These are phyloP conservation scores for Pseudogymnoascus pannorum DNA, from an alignment of 2,329 filamentous ascomycete species.

Conservation along the genomic window DNA sequence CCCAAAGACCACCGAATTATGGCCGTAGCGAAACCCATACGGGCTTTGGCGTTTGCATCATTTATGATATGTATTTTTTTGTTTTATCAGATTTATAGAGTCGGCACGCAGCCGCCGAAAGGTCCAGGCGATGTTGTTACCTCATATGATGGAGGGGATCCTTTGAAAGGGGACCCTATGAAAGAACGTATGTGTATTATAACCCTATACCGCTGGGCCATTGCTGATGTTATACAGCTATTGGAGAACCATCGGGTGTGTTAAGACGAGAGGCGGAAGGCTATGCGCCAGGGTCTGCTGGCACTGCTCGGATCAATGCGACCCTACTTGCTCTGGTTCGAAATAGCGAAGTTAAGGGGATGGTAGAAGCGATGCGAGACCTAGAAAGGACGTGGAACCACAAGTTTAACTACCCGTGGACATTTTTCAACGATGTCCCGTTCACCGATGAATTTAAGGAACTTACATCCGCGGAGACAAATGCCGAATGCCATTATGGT, in stretches of 20 bases:
- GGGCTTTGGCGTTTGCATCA: conserved; percentile 66
- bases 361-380: conserved; percentile 83
- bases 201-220: conserved; percentile 8
- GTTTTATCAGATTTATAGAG: conserved; percentile 65
- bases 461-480: conserved; percentile 72
- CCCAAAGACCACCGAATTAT: conserved; percentile 43
- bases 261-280: conserved; percentile 67
- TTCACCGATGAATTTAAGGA: conserved; percentile 91
- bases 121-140: conserved; percentile 38
- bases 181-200: conserved; percentile 62
- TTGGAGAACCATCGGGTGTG: conserved; percentile 71
- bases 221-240: conserved; percentile 46
- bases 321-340: conserved; percentile 87
- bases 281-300: conserved; percentile 68
- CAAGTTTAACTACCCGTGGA: conserved; percentile 99
- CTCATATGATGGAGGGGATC: conserved; percentile 66
- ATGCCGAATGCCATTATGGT: conserved; percentile 83
- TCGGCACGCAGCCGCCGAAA: conserved; percentile 37
- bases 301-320: conserved; percentile 82
- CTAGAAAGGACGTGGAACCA: conserved; percentile 92
- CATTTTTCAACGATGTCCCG: conserved; percentile 94
- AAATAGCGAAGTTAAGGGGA: conserved; percentile 78
- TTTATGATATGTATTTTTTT: conserved; percentile 71
- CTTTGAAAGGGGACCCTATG: conserved; percentile 82
- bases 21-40: conserved; percentile 79